Evolutionary conservation across 192 early-diverging fungal species (phyloP).

Genomic region (Rhizophagus clarus): DNA sequence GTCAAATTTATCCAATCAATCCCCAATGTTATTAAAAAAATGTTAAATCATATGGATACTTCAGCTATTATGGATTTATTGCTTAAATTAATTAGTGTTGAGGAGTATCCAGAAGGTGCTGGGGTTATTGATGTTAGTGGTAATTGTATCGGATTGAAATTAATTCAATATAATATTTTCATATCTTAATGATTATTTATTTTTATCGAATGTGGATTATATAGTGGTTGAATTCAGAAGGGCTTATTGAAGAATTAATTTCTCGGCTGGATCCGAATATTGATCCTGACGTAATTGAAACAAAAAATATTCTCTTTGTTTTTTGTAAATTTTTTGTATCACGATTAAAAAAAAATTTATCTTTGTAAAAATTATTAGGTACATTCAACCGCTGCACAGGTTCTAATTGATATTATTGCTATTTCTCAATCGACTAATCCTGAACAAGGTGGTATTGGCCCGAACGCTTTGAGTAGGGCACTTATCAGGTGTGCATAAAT

Average conservation of each 20-base stretch:
- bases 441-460: slow-evolving; percentile 64
- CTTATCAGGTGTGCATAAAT: slow-evolving; percentile 44
- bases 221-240: slow-evolving; percentile 87
- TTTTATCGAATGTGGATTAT: not conserved
- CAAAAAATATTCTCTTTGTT: not conserved
- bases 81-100: slow-evolving; percentile 90
- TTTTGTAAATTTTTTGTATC: not conserved
- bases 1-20: slow-evolving; percentile 82
- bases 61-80: slow-evolving; percentile 90
- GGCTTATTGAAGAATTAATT: slow-evolving; percentile 77
- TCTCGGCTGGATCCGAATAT: slow-evolving; percentile 76
- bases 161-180: not conserved
- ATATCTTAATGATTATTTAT: slow-evolving; percentile 10
- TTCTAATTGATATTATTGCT: slow-evolving; percentile 80
- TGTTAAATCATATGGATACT: slow-evolving; percentile 83
- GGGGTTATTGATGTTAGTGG: slow-evolving; percentile 77
- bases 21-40: slow-evolving; percentile 70
- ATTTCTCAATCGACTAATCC: slow-evolving; percentile 74
- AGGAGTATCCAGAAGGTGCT: slow-evolving; percentile 83
- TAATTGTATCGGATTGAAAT: not conserved
- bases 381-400: slow-evolving; percentile 81
- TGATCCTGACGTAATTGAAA: slow-evolving; percentile 71
- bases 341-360: not conserved
- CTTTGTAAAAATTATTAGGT: slow-evolving; percentile 39
- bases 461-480: slow-evolving; percentile 65